Percentiles rank a stretch among this genome's conserved stretches.
These are phyloP conservation scores for Leccinum sublutescens DNA, from an alignment of 768 basidiomycete species.

Conservation along the genomic window DNA sequence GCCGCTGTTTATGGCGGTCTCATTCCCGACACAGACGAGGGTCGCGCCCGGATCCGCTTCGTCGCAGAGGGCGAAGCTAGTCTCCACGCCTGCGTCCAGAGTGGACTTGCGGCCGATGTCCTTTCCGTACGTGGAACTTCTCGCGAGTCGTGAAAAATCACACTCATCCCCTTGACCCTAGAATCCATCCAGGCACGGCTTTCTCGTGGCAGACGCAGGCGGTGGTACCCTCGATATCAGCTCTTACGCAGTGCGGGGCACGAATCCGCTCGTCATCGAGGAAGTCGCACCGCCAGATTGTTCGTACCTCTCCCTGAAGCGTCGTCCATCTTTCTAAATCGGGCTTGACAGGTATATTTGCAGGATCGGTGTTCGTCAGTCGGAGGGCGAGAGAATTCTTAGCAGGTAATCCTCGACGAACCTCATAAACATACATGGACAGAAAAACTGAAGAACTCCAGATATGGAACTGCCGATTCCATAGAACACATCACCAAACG, in stretches of 20 bases:
- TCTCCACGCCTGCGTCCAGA: conserved; percentile 62
- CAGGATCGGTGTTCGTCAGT: not conserved
- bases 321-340: conserved; percentile 2
- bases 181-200: conserved; percentile 75
- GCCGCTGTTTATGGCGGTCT: conserved; percentile 70
- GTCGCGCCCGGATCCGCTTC: conserved; percentile 60
- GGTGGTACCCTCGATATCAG: conserved; percentile 82
- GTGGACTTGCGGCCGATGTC: conserved; percentile 74
- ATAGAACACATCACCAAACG: conserved; percentile 77
- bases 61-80: conserved; percentile 85
- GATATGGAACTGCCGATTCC: conserved; percentile 46
- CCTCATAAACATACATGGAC: conserved; percentile 9
- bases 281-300: conserved; percentile 84
- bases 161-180: conserved; percentile 27
- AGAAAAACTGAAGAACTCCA: conserved; percentile 67
- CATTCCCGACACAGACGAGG: conserved; percentile 72
- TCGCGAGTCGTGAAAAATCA: not conserved
- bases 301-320: conserved; percentile 32
- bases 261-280: conserved; percentile 71
- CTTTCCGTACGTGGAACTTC: conserved; percentile 52
- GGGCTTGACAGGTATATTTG: no score
- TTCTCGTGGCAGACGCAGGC: conserved; percentile 78
- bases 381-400: conserved; percentile 70
- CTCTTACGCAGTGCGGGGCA: conserved; percentile 71
- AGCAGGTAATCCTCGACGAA: conserved; percentile 43